Evolutionary conservation across 345 rosid species (phyloP).

Genomic region (Balakata baccata): DNA sequence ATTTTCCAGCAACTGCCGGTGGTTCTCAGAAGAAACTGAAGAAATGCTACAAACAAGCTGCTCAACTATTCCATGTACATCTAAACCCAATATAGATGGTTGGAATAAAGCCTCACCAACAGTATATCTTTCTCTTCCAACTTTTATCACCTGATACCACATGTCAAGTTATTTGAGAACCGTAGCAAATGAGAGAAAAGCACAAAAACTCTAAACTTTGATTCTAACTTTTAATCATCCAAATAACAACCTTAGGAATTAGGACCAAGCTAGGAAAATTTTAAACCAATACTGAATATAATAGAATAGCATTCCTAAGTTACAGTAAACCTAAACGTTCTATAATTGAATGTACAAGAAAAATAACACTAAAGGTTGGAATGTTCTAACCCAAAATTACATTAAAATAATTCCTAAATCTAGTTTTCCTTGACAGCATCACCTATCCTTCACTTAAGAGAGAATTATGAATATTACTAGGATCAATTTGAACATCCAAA

Average conservation of each 20-base stretch:
- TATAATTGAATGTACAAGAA: background rate
- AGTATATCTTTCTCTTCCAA: conserved; percentile 81
- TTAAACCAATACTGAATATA: background rate
- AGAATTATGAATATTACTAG: background rate
- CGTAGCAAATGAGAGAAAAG: background rate
- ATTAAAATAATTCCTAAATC: too few species aligned
- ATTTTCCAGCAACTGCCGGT: conserved; percentile 89
- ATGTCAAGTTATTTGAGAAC: background rate
- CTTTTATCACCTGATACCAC: conserved; percentile 67
- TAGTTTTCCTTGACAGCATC: too few species aligned
- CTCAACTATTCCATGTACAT: conserved; percentile 94
- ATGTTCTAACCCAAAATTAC: too few species aligned
- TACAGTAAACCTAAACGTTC: background rate
- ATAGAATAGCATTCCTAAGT: background rate
- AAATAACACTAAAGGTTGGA: background rate
- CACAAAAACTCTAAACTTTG: background rate
- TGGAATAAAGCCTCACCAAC: conserved; percentile 95
- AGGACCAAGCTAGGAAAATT: background rate
- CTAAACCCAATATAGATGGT: conserved; percentile 81
- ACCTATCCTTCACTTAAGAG: background rate
- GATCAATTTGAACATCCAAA: background rate
- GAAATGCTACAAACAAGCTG: conserved; percentile 85
- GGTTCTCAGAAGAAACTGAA: conserved; percentile 93
- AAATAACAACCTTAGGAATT: background rate
- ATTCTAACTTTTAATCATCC: background rate